Evolutionary conservation across 257 asterid genomes (phyloP).

Genomic region (Nicotiana tabacum): DNA sequence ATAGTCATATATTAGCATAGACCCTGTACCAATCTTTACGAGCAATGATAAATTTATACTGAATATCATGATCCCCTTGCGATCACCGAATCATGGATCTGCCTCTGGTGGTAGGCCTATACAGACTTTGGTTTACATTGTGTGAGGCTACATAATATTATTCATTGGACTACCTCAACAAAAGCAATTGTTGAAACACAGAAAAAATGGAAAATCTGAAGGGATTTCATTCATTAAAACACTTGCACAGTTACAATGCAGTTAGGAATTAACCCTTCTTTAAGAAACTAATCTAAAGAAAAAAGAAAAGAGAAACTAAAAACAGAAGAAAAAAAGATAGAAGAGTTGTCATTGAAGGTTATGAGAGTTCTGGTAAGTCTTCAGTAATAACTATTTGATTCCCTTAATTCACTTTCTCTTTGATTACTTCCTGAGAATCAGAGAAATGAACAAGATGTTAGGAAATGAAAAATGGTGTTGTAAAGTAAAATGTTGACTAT

Average conservation of each 20-base stretch:
- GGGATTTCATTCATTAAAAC: slow-evolving; percentile 18
- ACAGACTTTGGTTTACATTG: background rate
- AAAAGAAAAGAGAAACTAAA: background rate
- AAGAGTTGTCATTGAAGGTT: background rate
- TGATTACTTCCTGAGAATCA: slow-evolving; percentile 11
- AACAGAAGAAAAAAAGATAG: background rate
- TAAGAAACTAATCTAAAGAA: slow-evolving; percentile 3
- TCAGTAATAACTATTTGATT: background rate
- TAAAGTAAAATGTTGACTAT: background rate
- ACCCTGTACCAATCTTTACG: too few species aligned
- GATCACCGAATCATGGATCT: too few species aligned
- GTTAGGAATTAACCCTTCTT: slow-evolving; percentile 16
- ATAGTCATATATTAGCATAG: too few species aligned
- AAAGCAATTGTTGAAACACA: background rate
- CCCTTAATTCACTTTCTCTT: slow-evolving; percentile 9
- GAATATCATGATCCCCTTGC: too few species aligned
- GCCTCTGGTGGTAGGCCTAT: background rate
- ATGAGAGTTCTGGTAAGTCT: background rate
- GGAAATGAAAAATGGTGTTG: background rate
- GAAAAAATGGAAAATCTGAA: slow-evolving; percentile 1
- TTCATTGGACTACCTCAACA: background rate
- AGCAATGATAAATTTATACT: too few species aligned
- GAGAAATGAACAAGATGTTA: background rate
- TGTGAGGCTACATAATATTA: background rate
- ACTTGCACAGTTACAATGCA: slow-evolving; percentile 9